phyloP scores from a whole-genome alignment of 768 basidiomycete species.

The Floccularia luteovirens region DNA sequence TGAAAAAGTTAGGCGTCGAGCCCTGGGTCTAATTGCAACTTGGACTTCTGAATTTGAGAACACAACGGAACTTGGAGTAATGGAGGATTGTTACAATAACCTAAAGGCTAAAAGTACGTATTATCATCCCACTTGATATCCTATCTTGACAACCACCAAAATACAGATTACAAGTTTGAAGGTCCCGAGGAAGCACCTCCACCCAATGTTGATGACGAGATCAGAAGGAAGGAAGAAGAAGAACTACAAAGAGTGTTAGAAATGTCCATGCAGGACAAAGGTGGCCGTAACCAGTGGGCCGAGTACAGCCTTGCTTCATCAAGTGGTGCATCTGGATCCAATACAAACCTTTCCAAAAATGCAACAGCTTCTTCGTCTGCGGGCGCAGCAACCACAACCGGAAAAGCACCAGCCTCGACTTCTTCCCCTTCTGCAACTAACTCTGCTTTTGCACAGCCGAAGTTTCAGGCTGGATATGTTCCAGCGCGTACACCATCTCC shows the following conservation, averaged over 20 bases:
- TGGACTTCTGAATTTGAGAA: slow-evolving; percentile 86
- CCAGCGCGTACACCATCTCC: slow-evolving; percentile 43
- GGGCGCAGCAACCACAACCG: slow-evolving; percentile 11
- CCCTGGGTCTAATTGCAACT: slow-evolving; percentile 61
- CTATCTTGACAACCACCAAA: slow-evolving; percentile 1
- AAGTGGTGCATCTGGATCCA: slow-evolving; percentile 27
- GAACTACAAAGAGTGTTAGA: slow-evolving; percentile 91
- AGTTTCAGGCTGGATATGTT: slow-evolving; percentile 47
- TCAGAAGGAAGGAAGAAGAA: slow-evolving; percentile 82
- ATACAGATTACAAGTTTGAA: slow-evolving; percentile 67
- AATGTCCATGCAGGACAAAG: slow-evolving; percentile 88
- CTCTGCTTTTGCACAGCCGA: slow-evolving; percentile 25
- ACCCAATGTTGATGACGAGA: slow-evolving; percentile 69
- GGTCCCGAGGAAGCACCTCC: slow-evolving; percentile 54
- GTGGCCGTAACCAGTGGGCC: slow-evolving; percentile 59
- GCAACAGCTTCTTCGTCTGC: slow-evolving; percentile 14
- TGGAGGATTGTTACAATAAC: slow-evolving; percentile 82
- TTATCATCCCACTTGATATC: background rate
- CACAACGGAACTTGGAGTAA: slow-evolving; percentile 75
- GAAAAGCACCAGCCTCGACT: slow-evolving; percentile 8
- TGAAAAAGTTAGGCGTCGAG: slow-evolving; percentile 79
- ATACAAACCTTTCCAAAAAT: slow-evolving; percentile 15
- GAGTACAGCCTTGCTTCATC: slow-evolving; percentile 28
- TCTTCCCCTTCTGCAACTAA: slow-evolving; percentile 8
- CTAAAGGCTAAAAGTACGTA: slow-evolving; percentile 74